A percentile compares a stretch with the other conserved stretches of the same genome.
Conservation (phyloP, 1,139 yeast genomes). For the Oligophagozyma castellii region DNA sequence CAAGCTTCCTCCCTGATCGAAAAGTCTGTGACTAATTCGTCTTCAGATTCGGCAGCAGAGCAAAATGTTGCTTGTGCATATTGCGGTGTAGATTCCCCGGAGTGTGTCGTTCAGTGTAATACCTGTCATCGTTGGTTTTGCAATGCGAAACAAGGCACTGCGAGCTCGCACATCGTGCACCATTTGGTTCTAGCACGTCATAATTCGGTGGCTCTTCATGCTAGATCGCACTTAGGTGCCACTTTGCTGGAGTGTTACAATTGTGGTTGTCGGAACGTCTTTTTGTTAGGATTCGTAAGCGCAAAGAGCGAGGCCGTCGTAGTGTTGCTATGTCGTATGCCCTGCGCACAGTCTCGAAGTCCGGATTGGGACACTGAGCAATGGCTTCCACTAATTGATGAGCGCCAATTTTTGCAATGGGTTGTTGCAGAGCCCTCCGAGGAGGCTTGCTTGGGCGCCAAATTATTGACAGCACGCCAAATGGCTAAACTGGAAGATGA, state of each 20-base stretch:
- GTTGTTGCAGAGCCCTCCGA: constrained; percentile 58
- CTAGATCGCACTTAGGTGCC: constrained; percentile 74
- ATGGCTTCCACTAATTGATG: constrained; percentile 82
- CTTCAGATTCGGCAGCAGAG: constrained; percentile 19
- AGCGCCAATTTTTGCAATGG: constrained; percentile 71
- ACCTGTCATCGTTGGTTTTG: constrained; percentile 85
- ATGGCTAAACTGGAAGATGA: constrained; percentile 63
- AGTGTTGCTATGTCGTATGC: constrained; percentile 75
- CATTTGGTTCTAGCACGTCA: constrained; percentile 78
- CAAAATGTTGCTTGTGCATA: constrained; percentile 57
- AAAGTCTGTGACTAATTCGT: constrained; percentile 1
- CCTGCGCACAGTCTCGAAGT: constrained; percentile 72
- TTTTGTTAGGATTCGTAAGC: constrained; percentile 73
- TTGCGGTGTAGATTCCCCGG: constrained; percentile 60
- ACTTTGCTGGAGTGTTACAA: constrained; percentile 79
- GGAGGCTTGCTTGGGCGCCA: constrained; percentile 37
- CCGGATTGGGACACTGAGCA: constrained; percentile 75
- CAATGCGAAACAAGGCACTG: constrained; percentile 49
- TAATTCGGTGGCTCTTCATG: constrained; percentile 60
- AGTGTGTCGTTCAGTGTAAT: constrained; percentile 63
- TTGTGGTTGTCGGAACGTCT: constrained; percentile 75
- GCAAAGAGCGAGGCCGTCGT: constrained; percentile 83
- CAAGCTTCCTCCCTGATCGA: constrained; percentile 3
- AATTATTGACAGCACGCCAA: constrained; percentile 46
- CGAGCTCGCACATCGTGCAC: constrained; percentile 71